Conservation (phyloP, 768 basidiomycete species). For the Tulasnella sp. region DNA sequence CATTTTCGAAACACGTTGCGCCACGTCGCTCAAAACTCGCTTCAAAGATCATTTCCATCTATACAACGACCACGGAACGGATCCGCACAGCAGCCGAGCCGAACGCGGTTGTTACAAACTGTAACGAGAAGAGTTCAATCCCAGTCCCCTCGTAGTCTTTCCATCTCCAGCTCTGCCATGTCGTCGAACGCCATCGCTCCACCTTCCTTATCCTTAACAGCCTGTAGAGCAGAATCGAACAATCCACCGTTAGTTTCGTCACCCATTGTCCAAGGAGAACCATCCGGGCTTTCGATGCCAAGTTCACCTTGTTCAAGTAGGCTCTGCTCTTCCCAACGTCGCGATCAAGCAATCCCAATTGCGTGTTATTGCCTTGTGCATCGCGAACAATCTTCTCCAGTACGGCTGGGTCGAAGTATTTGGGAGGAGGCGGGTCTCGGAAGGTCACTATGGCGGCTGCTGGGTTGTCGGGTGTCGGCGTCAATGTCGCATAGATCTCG, state of each 20-base stretch:
- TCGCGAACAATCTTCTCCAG: constrained; percentile 11
- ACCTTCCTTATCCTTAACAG: constrained; percentile 21
- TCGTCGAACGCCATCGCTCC: constrained; percentile 19
- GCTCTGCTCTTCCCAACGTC: background rate
- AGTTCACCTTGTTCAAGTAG: constrained; percentile 8
- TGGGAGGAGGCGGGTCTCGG: constrained; percentile 17
- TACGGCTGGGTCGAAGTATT: constrained; percentile 12
- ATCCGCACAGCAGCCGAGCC: background rate
- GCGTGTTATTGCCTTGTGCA: background rate
- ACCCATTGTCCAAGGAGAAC: background rate
- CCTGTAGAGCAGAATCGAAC: constrained; percentile 7
- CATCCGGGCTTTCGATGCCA: background rate
- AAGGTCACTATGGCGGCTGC: constrained; percentile 15
- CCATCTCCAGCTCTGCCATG: constrained; percentile 11
- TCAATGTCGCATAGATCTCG: constrained; percentile 17
- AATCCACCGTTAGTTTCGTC: background rate
- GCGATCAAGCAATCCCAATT: constrained; percentile 1
- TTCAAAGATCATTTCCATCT: background rate
- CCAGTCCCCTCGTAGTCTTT: background rate
- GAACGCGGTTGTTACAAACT: background rate
- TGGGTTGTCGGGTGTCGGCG: constrained; percentile 5
- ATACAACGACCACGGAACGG: background rate
- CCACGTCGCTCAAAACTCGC: background rate
- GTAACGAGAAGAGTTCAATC: background rate
- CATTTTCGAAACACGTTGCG: background rate